Base-by-base conservation (phyloP, 2,329 filamentous ascomycete genomes). In the Proliferodiscus dingleyae region DNA sequence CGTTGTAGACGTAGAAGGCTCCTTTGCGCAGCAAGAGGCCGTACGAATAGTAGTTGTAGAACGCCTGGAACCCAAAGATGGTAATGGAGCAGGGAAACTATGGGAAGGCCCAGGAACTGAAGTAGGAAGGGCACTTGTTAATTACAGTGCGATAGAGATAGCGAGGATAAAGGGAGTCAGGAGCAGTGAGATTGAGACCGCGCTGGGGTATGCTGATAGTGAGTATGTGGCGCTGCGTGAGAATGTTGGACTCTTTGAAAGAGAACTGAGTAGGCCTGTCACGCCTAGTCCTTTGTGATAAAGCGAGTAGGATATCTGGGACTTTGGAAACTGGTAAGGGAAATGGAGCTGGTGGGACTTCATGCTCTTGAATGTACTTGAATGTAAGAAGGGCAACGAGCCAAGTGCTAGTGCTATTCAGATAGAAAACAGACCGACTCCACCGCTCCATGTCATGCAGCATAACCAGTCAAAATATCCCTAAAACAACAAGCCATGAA, bases 221-320 rank as follows among this genome's bases (percentile, higher is more conserved):
- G 89, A 97, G 68, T 96, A 97, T 68, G 85, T 97, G 32, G 90
- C 89, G 8, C 74, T 93, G 60, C 75, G 89, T 52, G 89, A 95
- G 65, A 91, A 95, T 58, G 83, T 96, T 51, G 89, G 87, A 36
- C 81, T 95, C 45, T 63, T 62, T 37, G 53, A 52, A 23, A 54
- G 47, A 41, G 61, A 58, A 37, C 6, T 26, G 6, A 62, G 60
- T 57, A 48, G 62, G 39, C 54, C 58, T 45, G 58, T 51, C 23
- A 59, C 57, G n/a, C 61, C 61, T 13, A 59, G 51, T 52, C 30
- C 54, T n/a, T 24, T 34, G n/a, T n/a, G n/a, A 21, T 37, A 13
- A 37, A n/a, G 34, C n/a, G 22, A 5, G 24, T 6, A 8, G 11
- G 4, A 22, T 9, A 41, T 7, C 15, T 15, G 18, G 28, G 8